A percentile compares a stretch with the other conserved stretches of the same genome.
phyloP scores from a whole-genome alignment of 805 yeast species.

The Saccharomycopsis sp. region DNA sequence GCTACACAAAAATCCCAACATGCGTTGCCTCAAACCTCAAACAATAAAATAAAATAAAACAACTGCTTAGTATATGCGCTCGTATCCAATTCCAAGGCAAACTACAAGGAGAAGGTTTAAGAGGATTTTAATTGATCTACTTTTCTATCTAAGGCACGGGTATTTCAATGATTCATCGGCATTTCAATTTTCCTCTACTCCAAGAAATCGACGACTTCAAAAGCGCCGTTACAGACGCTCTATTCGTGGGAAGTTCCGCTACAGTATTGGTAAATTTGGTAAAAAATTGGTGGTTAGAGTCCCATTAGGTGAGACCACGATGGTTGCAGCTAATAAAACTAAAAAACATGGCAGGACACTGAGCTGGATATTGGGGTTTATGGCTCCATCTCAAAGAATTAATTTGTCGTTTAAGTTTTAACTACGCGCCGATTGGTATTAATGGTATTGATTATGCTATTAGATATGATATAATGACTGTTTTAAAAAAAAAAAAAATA shows the following conservation, averaged over 20 bases:
- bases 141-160: slow-evolving; percentile 9
- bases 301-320: not conserved
- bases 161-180: slow-evolving; percentile 13
- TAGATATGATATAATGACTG: not conserved
- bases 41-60: not conserved
- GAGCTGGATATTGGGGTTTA: no score
- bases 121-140: slow-evolving; percentile 4
- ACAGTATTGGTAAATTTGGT: not conserved
- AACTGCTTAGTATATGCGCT: not conserved
- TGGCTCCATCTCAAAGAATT: no score
- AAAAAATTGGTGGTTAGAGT: not conserved
- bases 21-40: not conserved
- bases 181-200: slow-evolving; percentile 4
- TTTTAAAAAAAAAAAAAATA: not conserved
- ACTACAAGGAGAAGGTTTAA: not conserved
- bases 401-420: no score
- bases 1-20: not conserved
- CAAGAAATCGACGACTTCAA: no score
- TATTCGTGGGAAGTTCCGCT: no score
- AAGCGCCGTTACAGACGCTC: no score
- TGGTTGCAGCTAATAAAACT: not conserved
- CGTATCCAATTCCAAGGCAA: not conserved
- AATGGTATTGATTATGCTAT: not conserved
- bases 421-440: not conserved
- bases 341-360: not conserved